Percentiles rank a stretch among this genome's conserved stretches.
phyloP scores from a whole-genome alignment of 768 basidiomycete genomes.

The Fomitopsis serialis region DNA sequence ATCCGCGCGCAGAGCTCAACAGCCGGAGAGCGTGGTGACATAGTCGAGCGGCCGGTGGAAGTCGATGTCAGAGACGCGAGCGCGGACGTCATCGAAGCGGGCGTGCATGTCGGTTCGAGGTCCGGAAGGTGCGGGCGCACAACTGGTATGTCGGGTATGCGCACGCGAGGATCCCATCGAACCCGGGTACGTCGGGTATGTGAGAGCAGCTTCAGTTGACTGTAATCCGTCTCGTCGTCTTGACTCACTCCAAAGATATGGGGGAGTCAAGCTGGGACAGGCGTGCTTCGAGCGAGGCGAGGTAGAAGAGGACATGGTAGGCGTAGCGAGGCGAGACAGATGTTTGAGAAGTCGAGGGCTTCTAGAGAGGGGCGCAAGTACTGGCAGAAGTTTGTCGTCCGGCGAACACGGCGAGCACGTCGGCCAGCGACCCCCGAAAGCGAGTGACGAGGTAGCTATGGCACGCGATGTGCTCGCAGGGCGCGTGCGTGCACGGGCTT shows the following conservation, averaged over 20 bases:
- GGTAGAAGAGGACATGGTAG: conserved; percentile 70
- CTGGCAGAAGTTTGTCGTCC: too few relatives aligned
- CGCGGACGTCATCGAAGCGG: conserved; percentile 51
- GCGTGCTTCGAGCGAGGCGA: conserved; percentile 67
- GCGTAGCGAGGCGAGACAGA: conserved; percentile 59
- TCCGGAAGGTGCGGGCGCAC: conserved; percentile 43
- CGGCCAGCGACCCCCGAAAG: too few relatives aligned
- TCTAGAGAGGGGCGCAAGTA: conserved; percentile 57
- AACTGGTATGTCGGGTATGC: conserved; percentile 38
- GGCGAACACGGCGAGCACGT: too few relatives aligned
- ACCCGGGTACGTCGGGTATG: conserved; percentile 43
- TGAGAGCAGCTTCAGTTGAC: conserved; percentile 42
- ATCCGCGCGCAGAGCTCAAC: conserved; percentile 76
- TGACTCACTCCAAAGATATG: conserved; percentile 29
- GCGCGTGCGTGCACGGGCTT: too few relatives aligned
- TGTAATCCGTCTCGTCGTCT: conserved; percentile 23
- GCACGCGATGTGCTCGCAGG: too few relatives aligned
- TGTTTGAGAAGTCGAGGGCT: conserved; percentile 57
- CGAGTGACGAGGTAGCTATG: too few relatives aligned
- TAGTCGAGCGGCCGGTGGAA: conserved; percentile 52
- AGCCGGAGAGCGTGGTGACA: conserved; percentile 57
- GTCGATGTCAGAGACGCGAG: conserved; percentile 57
- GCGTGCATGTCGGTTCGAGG: conserved; percentile 35
- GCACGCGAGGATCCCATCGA: conserved; percentile 46
- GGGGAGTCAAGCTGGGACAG: conserved; percentile 58